These are phyloP conservation scores for Aureobasidium sp. DNA, from an alignment of 2,329 filamentous ascomycete genomes.

Conservation along the genomic window DNA sequence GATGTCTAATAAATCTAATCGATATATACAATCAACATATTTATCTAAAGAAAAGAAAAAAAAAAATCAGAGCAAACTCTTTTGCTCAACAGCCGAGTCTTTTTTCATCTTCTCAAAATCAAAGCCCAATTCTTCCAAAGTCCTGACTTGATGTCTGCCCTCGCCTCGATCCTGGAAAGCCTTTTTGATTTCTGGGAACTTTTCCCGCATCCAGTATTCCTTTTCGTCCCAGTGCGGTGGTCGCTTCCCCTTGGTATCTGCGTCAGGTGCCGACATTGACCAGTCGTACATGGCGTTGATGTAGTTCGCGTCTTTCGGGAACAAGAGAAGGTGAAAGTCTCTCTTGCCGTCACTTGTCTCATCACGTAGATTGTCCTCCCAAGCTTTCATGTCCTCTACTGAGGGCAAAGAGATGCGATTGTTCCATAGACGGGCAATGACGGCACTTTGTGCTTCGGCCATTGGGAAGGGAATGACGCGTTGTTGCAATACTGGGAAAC, in stretches of 20 bases:
- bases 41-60: neutral
- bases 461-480: conserved; percentile 84
- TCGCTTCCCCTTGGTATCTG: conserved; percentile 49
- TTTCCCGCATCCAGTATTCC: conserved; percentile 62
- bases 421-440: conserved; percentile 69
- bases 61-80: conserved; percentile 12
- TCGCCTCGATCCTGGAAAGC: conserved; percentile 61
- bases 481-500: conserved; percentile 66
- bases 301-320: conserved; percentile 57
- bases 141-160: conserved; percentile 47
- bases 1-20: too few species aligned
- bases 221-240: conserved; percentile 64
- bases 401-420: conserved; percentile 59
- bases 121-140: conserved; percentile 60
- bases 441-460: conserved; percentile 68
- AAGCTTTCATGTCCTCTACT: conserved; percentile 54
- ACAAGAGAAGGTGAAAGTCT: conserved; percentile 47
- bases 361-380: conserved; percentile 46
- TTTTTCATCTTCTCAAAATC: conserved; percentile 25
- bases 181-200: conserved; percentile 61
- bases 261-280: conserved; percentile 38
- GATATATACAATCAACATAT: neutral
- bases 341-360: conserved; percentile 40
- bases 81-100: conserved; percentile 17
- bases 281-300: conserved; percentile 62